These are phyloP conservation scores for Eimeria falciformis DNA, from an alignment of 169 alveolate genomes.

Conservation along the genomic window DNA sequence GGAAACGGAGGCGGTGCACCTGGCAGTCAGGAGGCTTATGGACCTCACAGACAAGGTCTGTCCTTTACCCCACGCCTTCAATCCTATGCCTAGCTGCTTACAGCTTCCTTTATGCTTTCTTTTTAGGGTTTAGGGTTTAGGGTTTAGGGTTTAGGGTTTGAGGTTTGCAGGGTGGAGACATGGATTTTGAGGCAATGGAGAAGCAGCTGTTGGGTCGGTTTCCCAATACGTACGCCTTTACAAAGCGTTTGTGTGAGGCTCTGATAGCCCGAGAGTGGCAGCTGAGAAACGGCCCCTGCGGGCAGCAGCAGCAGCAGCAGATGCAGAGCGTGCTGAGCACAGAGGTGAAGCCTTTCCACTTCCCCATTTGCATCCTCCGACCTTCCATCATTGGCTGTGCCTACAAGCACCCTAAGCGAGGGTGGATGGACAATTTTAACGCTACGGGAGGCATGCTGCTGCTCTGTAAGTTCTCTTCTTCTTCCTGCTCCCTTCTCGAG, in stretches of 20 bases:
- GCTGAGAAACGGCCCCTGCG: background rate
- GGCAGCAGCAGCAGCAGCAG: background rate
- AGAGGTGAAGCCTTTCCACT: background rate
- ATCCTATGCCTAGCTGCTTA: background rate
- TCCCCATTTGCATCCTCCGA: constrained; percentile 50
- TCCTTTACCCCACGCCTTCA: background rate
- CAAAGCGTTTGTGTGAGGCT: constrained; percentile 64
- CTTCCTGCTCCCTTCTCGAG: too few relatives aligned
- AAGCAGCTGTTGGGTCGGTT: constrained; percentile 51
- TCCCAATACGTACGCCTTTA: constrained; percentile 64
- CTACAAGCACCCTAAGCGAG: constrained; percentile 57
- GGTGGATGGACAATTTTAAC: constrained; percentile 56
- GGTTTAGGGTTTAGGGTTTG: too few relatives aligned
- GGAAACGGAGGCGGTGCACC: constrained; percentile 21
- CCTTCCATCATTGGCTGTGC: constrained; percentile 68
- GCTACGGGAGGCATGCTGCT: constrained; percentile 68
- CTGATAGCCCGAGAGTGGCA: constrained; percentile 42
- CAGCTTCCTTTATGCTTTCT: background rate
- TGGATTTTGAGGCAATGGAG: constrained; percentile 39
- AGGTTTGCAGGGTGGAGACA: constrained; percentile 7
- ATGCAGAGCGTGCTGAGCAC: background rate
- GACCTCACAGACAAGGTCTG: constrained; percentile 31
- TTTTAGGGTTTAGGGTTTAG: background rate
- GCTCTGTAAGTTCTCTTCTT: constrained; percentile 24
- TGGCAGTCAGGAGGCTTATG: constrained; percentile 28